A percentile compares a stretch with the other conserved stretches of the same genome.
These are phyloP conservation scores for Apium graveolens DNA, from an alignment of 129 eudicot species.

Conservation along the genomic window DNA sequence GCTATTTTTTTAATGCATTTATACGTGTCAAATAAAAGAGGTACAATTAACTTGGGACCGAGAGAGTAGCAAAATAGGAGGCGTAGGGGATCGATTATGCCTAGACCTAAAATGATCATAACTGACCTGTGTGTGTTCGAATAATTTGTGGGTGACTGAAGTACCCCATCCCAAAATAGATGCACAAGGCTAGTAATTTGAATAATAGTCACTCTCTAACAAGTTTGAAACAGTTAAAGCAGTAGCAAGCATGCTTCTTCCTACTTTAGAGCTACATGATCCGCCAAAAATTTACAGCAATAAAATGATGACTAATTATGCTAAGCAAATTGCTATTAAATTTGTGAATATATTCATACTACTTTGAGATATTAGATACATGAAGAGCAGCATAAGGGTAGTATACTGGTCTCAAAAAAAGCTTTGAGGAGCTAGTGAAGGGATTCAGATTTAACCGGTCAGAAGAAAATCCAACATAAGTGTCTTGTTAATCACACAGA, in stretches of 20 bases:
- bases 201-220: too few species aligned
- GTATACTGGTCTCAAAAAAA: background rate
- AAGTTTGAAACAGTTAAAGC: background rate
- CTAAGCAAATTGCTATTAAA: background rate
- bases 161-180: background rate
- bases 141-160: background rate
- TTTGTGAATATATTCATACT: background rate
- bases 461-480: background rate
- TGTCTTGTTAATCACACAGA: conserved; percentile 32
- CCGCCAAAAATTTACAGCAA: conserved; percentile 9
- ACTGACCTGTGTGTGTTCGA: too few species aligned
- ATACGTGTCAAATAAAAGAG: too few species aligned
- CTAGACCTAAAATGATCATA: background rate
- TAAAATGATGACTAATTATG: background rate
- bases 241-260: background rate
- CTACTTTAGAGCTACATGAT: conserved; percentile 2
- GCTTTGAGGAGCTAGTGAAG: background rate
- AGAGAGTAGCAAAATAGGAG: too few species aligned
- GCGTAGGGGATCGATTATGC: background rate
- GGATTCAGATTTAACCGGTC: background rate
- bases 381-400: background rate
- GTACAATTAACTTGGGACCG: too few species aligned
- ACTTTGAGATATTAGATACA: conserved; percentile 16
- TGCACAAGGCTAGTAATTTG: too few species aligned
- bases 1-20: too few species aligned